Percentiles rank a stretch among this genome's conserved stretches.
Evolutionary conservation across 306 rosid species (phyloP).

Genomic region (Fragaria nilgerrensis): DNA sequence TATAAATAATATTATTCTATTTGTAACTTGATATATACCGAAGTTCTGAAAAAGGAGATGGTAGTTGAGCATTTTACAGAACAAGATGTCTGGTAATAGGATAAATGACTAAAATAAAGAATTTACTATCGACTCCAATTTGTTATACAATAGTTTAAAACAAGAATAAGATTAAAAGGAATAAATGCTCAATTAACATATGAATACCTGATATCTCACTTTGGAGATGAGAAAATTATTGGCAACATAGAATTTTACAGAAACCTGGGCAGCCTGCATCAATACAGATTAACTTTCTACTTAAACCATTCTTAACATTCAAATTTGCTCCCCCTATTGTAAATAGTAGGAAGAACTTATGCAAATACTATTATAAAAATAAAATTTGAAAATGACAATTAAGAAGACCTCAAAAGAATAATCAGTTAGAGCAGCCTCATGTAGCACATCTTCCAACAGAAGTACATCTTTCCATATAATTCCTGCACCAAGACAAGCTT

Average conservation of each 20-base stretch:
- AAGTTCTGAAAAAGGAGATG: not conserved
- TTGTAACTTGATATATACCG: not conserved
- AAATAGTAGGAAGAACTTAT: conserved; percentile 2
- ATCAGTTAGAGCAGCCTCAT: conserved; percentile 60
- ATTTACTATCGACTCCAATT: not conserved
- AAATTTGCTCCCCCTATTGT: not conserved
- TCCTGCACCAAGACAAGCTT: conserved; percentile 39
- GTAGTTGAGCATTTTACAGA: conserved; percentile 2
- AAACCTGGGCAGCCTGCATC: conserved; percentile 59
- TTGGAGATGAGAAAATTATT: conserved; percentile 66
- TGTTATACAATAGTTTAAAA: not conserved
- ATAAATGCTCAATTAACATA: conserved; percentile 1
- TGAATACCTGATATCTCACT: conserved; percentile 59
- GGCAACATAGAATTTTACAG: conserved; percentile 43
- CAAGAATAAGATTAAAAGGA: not conserved
- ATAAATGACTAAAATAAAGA: not conserved
- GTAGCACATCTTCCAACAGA: conserved; percentile 65
- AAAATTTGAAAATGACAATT: not conserved
- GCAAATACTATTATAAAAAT: not conserved
- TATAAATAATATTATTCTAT: not conserved
- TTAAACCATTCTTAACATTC: conserved; percentile 12
- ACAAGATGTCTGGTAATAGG: not conserved
- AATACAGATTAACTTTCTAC: conserved; percentile 15
- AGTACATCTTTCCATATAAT: conserved; percentile 65
- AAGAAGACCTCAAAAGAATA: conserved; percentile 63